Evolutionary conservation across 192 early-diverging fungal species (phyloP), one percentile per base, ranked within the genome.

Genomic region (Coemansia asiatica): DNA sequence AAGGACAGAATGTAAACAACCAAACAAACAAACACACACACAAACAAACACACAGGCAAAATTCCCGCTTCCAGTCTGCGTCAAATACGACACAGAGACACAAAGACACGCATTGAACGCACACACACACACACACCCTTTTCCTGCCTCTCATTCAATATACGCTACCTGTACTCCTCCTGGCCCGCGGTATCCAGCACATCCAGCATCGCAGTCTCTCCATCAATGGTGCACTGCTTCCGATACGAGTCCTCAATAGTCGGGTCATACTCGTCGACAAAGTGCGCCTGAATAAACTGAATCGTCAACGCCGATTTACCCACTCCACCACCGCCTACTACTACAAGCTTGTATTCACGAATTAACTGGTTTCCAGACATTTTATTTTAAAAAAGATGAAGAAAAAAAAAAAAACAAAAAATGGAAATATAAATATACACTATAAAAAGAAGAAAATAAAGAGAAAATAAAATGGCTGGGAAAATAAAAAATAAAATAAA

Each of bases 241-340:
- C 92, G 88, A 84, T 98, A 98, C n/a, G 94, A 96, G 83, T 98
- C 95, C 84, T 98, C 96, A 63, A 96, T 98, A 19, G 96, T 98
- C 9, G 96, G 96, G 74, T 98, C 96, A 72, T 98, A 98, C 68
- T 90, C 90, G 66, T 93, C 88, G 50, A 92, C 88, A 77, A 93
- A 92, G 79, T 92, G 87, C 49, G 87, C 88, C 70, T 89, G 88
- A 58, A 89, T 91, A 60, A 91, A 90, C 71, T 92, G 90, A 51
- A 93, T 92, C 8, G 91, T 93, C 67, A 93, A 70, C 56, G 91
- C 91, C 36, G 90, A 90, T 78, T 93, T 91, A 51, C 90, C 91
- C 19, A 91, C 91, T 69, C 91, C 91, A 72, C 91, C 91, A 62
- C 91, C 91, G 66, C 91, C 91, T 28, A 92, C 91, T 56, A 92